Evolutionary conservation across 176 grass and related monocot species (phyloP).

Genomic region (Canna indica): DNA sequence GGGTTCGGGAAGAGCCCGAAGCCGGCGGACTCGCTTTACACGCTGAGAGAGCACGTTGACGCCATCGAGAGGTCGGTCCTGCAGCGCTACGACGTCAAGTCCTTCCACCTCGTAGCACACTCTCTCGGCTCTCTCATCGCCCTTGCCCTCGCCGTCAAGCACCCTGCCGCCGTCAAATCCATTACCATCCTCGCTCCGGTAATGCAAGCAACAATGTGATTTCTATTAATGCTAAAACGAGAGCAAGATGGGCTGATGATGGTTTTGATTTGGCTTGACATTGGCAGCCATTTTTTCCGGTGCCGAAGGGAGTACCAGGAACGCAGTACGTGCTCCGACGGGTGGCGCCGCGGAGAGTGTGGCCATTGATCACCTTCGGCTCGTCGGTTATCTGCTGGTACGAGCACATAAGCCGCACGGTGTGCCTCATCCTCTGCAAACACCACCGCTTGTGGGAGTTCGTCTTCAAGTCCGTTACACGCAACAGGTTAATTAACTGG

Average conservation of each 20-base stretch:
- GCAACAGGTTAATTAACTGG: constrained; percentile 50
- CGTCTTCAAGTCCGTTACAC: constrained; percentile 62
- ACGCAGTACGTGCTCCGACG: constrained; percentile 69
- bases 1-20: constrained; percentile 70
- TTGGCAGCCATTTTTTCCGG: constrained; percentile 74
- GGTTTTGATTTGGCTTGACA: neutral
- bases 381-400: constrained; percentile 90
- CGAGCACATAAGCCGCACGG: constrained; percentile 81
- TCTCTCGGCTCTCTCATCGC: constrained; percentile 60
- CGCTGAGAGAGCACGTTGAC: constrained; percentile 55
- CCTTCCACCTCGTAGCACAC: constrained; percentile 68
- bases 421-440: constrained; percentile 83
- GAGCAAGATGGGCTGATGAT: too few species aligned
- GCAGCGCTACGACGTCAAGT: constrained; percentile 33
- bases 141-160: constrained; percentile 54
- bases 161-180: constrained; percentile 44
- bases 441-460: constrained; percentile 85
- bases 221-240: too few species aligned
- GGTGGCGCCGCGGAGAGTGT: constrained; percentile 82
- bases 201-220: too few species aligned
- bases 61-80: constrained; percentile 61
- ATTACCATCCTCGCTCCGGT: constrained; percentile 56
- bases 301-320: constrained; percentile 50
- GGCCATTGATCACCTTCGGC: constrained; percentile 74
- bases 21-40: constrained; percentile 65